Evolutionary conservation across 2,329 filamentous ascomycete species (phyloP).

Genomic region (Paracamarosporium sp.): DNA sequence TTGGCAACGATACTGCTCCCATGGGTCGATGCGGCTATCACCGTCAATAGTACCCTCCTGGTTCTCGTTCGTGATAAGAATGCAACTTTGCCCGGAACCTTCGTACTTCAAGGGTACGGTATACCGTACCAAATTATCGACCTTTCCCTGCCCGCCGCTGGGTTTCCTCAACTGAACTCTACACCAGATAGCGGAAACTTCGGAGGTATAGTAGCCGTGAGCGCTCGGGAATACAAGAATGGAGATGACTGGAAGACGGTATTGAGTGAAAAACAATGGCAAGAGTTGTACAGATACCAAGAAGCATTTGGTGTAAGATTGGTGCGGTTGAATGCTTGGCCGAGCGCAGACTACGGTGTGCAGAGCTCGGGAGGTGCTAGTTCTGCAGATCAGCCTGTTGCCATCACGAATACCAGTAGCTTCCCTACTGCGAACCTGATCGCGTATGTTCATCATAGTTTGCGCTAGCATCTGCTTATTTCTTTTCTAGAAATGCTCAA

Average conservation of each 20-base stretch:
- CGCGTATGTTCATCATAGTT: conserved; percentile 24
- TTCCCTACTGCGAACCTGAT: conserved; percentile 63
- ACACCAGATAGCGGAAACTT: conserved; percentile 60
- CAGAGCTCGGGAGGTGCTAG: conserved; percentile 32
- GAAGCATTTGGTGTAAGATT: conserved; percentile 62
- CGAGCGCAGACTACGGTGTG: conserved; percentile 56
- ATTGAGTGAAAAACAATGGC: conserved; percentile 62
- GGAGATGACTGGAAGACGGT: conserved; percentile 53
- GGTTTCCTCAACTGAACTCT: conserved; percentile 59
- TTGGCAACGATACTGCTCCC: background rate
- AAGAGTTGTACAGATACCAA: conserved; percentile 63
- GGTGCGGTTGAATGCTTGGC: conserved; percentile 64
- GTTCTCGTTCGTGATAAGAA: conserved; percentile 59
- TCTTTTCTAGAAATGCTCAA: conserved; percentile 17
- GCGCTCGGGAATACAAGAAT: conserved; percentile 57
- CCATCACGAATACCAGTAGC: conserved; percentile 56
- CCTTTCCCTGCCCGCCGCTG: conserved; percentile 57
- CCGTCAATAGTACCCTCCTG: conserved; percentile 54
- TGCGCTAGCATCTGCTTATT: background rate
- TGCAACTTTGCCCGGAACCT: conserved; percentile 55
- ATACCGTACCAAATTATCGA: conserved; percentile 62
- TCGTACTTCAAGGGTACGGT: conserved; percentile 64
- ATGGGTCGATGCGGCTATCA: conserved; percentile 9
- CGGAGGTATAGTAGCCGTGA: conserved; percentile 62
- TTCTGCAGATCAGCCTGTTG: conserved; percentile 39